These are phyloP conservation scores for Nitzschia palea DNA, from an alignment of 108 stramenopile genomes.

Conservation along the genomic window DNA sequence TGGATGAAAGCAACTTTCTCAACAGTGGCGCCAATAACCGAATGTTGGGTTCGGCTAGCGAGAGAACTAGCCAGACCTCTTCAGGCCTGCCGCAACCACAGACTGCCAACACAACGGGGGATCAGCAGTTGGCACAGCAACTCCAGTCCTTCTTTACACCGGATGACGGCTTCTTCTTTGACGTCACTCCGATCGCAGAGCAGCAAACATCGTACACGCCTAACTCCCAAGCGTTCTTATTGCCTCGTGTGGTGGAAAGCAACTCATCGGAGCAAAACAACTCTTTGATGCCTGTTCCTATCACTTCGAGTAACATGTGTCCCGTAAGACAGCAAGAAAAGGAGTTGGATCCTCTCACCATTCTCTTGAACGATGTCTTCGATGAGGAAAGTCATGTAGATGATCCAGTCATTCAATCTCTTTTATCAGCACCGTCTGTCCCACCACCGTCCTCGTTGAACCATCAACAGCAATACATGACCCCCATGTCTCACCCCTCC, in stretches of 20 bases:
- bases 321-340: neutral
- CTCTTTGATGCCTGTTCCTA: neutral
- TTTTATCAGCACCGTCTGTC: neutral
- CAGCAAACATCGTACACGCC: neutral
- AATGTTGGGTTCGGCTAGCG: neutral
- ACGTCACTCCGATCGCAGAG: neutral
- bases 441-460: neutral
- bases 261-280: neutral
- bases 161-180: neutral
- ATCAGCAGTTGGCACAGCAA: neutral
- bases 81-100: neutral
- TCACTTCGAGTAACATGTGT: neutral
- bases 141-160: neutral
- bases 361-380: neutral
- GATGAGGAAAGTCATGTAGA: neutral
- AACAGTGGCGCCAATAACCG: neutral
- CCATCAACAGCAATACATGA: neutral
- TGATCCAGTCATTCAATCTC: neutral
- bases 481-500: no score
- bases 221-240: neutral
- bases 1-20: neutral
- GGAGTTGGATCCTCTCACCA: neutral
- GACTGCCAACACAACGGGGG: neutral
- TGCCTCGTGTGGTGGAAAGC: neutral
- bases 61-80: neutral